Evolutionary conservation across 2,329 filamentous ascomycete genomes (phyloP).

Genomic region (Hypoxylon sp.): DNA sequence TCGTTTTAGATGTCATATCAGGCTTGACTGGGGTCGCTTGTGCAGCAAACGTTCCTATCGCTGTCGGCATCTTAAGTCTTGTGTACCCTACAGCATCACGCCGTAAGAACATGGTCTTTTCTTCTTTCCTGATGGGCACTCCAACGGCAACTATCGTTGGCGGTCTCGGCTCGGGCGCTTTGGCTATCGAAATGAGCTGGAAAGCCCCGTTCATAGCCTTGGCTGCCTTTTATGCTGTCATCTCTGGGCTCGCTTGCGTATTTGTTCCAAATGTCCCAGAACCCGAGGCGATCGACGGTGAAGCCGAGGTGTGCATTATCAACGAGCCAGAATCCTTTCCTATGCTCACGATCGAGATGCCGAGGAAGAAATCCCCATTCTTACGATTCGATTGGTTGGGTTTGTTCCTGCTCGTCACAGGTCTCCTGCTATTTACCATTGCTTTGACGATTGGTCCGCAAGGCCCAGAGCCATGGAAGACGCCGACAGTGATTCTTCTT

Average conservation of each 20-base stretch:
- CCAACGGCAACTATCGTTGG: conserved; percentile 54
- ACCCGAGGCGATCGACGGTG: conserved; percentile 38
- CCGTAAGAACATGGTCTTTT: conserved; percentile 54
- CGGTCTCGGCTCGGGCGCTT: conserved; percentile 53
- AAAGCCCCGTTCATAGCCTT: conserved; percentile 54
- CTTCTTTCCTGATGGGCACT: conserved; percentile 55
- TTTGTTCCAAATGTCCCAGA: conserved; percentile 52
- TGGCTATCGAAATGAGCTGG: conserved; percentile 52
- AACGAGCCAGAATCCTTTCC: conserved; percentile 43
- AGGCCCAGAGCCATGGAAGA: conserved; percentile 54
- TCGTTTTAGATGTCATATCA: conserved; percentile 53
- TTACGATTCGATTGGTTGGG: conserved; percentile 54
- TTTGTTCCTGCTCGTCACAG: conserved; percentile 50
- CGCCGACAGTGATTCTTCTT: conserved; percentile 54
- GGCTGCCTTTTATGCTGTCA: conserved; percentile 49
- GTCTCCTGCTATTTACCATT: conserved; percentile 52
- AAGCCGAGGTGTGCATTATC: conserved; percentile 41
- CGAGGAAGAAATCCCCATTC: conserved; percentile 39
- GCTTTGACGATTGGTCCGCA: conserved; percentile 54
- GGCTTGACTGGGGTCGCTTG: conserved; percentile 54
- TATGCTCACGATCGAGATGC: conserved; percentile 41
- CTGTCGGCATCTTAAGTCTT: conserved; percentile 53
- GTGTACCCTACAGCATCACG: conserved; percentile 53
- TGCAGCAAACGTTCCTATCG: conserved; percentile 54
- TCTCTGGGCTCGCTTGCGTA: conserved; percentile 49